phyloP scores from a whole-genome alignment of 2,329 filamentous ascomycete species.

The Pseudogymnoascus sp. region DNA sequence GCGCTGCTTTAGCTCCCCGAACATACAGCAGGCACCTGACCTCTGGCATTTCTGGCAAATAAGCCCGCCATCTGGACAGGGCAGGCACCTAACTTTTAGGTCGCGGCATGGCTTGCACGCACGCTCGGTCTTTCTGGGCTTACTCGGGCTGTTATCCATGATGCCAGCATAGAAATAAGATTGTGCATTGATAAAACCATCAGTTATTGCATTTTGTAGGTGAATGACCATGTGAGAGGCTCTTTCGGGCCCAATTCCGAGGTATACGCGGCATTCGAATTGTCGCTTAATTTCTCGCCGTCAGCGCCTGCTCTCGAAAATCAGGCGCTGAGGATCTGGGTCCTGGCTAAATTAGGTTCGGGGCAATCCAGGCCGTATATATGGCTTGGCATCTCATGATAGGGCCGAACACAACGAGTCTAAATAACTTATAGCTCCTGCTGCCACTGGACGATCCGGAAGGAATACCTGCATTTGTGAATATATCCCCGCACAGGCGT shows the following conservation, averaged over 20 bases:
- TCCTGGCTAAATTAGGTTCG: background rate
- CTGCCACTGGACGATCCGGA: background rate
- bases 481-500: background rate
- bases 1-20: background rate
- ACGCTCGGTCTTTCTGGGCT: background rate
- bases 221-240: background rate
- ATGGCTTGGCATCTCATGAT: background rate
- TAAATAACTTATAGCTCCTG: background rate
- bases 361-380: background rate
- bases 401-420: conserved; percentile 6
- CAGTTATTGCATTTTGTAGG: background rate
- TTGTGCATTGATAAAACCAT: background rate
- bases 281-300: background rate
- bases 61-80: background rate
- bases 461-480: conserved; percentile 6
- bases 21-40: conserved; percentile 3
- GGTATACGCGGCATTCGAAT: background rate
- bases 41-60: conserved; percentile 1
- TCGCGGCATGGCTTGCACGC: background rate
- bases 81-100: conserved; percentile 1
- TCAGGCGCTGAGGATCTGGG: background rate
- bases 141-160: background rate
- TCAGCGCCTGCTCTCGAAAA: background rate
- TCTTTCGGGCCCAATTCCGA: background rate
- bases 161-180: background rate